phyloP scores from a whole-genome alignment of 176 grass and related monocot species.

The Zoysia pacifica region DNA sequence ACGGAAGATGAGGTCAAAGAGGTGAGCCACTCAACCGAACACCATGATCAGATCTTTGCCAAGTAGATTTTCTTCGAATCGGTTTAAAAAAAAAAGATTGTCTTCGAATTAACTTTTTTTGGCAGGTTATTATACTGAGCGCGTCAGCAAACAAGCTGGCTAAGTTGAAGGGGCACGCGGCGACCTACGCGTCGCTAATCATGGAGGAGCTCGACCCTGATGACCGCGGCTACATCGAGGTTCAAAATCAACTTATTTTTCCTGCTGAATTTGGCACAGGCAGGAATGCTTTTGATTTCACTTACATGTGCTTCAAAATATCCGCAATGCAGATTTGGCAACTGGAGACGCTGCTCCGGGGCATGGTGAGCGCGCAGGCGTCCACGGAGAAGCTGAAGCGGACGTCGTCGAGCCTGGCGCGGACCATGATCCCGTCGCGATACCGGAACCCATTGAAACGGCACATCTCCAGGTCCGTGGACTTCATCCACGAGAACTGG shows the following conservation, averaged over 20 bases:
- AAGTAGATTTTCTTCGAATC: not conserved
- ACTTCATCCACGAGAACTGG: constrained; percentile 96
- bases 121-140: constrained; percentile 91
- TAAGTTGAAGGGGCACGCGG: constrained; percentile 80
- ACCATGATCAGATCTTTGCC: not conserved
- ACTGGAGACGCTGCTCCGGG: constrained; percentile 80
- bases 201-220: constrained; percentile 98
- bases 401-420: constrained; percentile 68
- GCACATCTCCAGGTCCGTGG: constrained; percentile 55
- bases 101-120: not conserved
- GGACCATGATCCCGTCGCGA: constrained; percentile 78
- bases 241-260: constrained; percentile 13
- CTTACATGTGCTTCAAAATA: not conserved
- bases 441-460: constrained; percentile 69
- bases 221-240: constrained; percentile 88
- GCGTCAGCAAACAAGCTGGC: constrained; percentile 89
- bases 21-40: constrained; percentile 33
- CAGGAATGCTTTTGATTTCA: not conserved
- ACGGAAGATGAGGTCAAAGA: constrained; percentile 98
- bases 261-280: not conserved
- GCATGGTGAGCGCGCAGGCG: constrained; percentile 81
- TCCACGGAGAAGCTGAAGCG: constrained; percentile 60
- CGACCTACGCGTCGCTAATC: constrained; percentile 83
- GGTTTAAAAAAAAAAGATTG: not conserved
- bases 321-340: constrained; percentile 72